Base-by-base conservation (phyloP, 441 rosid species). In the Pelargonium myrrhifolium region DNA sequence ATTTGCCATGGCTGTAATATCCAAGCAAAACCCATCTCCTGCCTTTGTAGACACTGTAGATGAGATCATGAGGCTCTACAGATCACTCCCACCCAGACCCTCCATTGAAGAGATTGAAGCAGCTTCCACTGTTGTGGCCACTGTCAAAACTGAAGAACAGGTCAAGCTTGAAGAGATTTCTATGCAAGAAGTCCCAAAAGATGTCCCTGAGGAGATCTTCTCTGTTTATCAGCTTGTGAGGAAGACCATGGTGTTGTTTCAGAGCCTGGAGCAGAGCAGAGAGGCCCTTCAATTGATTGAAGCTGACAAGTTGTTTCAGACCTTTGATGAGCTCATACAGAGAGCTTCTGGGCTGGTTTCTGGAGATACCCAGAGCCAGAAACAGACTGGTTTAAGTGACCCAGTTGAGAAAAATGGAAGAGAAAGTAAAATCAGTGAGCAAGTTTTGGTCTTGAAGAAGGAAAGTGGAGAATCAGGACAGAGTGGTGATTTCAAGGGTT, bases 71-170 rank as follows among this genome's bases (percentile, higher is more conserved):
- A 71, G 73, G 31, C 77, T 85, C 47, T 81, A 77, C 79, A 78
- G 78, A 70, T 85, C 87, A 72, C 81, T 87, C 14, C 90, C 93
- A 1, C 72, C 82, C 3, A 72, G 90, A 66, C 90, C 90, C 55
- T 65, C 87, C 68, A 68, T 85, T 47, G 90, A 76, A 69, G 86
- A 85, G 47, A 81, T 85, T 4, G 87, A 80, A 74, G 93, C 90
- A n/a, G 90, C 90, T 26, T 58, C 65, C 66, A 74, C 86, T 53
- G 84, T 84, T 17, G 66, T 87, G 66, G 64, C 67, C 68, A 71
- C 85, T 10, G 81, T 72, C 39, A 74, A 77, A 47, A 35, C 18
- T 6, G 88, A 84, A 72, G 86, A 85, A 55, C 71, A 75, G 65
- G 26, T 47, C 8, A 80, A 72, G 72, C 82, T 87, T 9, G 85